phyloP scores from a whole-genome alignment of 1,284 basidiomycete species.

The Ustilago tritici region DNA sequence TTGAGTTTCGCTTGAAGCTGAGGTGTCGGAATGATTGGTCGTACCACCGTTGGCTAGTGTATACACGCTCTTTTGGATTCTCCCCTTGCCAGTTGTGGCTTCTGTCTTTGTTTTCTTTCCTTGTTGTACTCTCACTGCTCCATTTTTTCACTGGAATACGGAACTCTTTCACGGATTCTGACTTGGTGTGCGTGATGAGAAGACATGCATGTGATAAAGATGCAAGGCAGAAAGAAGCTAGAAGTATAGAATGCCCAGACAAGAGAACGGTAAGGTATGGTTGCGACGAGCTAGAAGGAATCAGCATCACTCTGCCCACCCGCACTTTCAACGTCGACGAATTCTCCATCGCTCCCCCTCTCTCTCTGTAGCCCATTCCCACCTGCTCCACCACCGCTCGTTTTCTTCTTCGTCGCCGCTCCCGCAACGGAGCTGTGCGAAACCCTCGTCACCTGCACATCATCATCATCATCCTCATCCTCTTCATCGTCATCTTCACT shows the following conservation, averaged over 20 bases:
- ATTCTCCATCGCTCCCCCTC: slow-evolving; percentile 49
- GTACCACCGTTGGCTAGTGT: neutral
- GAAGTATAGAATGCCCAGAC: neutral
- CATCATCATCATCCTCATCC: slow-evolving; percentile 28
- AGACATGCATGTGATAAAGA: neutral
- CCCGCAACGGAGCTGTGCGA: neutral
- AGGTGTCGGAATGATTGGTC: neutral
- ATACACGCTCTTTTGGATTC: neutral
- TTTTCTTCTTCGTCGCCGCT: slow-evolving; percentile 11
- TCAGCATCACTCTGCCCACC: slow-evolving; percentile 50
- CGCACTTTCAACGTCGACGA: slow-evolving; percentile 53
- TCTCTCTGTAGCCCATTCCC: slow-evolving; percentile 33
- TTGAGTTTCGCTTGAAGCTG: neutral
- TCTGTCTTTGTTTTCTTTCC: slow-evolving; percentile 1
- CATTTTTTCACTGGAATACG: neutral
- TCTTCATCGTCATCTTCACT: slow-evolving; percentile 26
- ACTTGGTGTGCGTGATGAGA: neutral
- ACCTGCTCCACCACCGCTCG: neutral
- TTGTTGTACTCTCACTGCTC: slow-evolving; percentile 8
- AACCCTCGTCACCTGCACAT: slow-evolving; percentile 27
- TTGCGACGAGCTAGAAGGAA: slow-evolving; percentile 24
- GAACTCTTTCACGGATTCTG: neutral
- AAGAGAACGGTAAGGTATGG: neutral
- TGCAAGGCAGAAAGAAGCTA: no score
- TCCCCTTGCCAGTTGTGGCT: neutral